Evolutionary conservation across 1,284 basidiomycete genomes (phyloP).

Genomic region (Singerocomus rubriflavus): DNA sequence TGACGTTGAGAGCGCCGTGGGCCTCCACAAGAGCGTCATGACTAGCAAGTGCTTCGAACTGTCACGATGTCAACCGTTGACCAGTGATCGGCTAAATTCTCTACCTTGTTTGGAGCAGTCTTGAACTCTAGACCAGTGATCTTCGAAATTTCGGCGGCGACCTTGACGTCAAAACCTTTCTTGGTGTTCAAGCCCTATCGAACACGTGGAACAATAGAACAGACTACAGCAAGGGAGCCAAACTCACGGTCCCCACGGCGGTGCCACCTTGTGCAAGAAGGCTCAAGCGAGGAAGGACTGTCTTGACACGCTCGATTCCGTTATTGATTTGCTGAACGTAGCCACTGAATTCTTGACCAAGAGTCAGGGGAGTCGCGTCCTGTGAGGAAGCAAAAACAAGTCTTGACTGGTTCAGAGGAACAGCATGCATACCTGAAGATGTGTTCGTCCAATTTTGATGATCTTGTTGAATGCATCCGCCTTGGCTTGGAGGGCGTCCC

Average conservation of each 20-base stretch:
- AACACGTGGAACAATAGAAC: constrained; percentile 4
- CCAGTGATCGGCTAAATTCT: constrained; percentile 10
- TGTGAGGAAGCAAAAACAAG: constrained; percentile 32
- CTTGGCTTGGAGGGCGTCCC: constrained; percentile 83
- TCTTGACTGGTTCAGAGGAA: not conserved
- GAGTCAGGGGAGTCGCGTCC: constrained; percentile 97
- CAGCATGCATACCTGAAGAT: constrained; percentile 66
- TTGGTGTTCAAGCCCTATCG: constrained; percentile 91
- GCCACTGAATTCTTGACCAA: constrained; percentile 98
- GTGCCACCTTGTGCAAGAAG: constrained; percentile 97
- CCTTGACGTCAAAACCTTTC: constrained; percentile 93
- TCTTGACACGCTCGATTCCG: constrained; percentile 85
- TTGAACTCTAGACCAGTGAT: constrained; percentile 89
- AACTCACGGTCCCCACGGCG: constrained; percentile 90
- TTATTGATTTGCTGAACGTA: constrained; percentile 96
- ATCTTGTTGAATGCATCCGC: constrained; percentile 81
- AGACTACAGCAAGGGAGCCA: not conserved
- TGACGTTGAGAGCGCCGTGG: constrained; percentile 92
- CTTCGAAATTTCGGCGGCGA: constrained; percentile 91
- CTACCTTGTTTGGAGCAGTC: constrained; percentile 97
- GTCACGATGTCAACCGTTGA: constrained; percentile 6
- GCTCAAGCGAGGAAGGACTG: constrained; percentile 83
- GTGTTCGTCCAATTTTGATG: constrained; percentile 99
- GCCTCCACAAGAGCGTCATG: constrained; percentile 98
- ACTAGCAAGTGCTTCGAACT: constrained; percentile 96